Evolutionary conservation across 2,329 filamentous ascomycete species (phyloP).

Genomic region (Pseudogymnoascus sp.): DNA sequence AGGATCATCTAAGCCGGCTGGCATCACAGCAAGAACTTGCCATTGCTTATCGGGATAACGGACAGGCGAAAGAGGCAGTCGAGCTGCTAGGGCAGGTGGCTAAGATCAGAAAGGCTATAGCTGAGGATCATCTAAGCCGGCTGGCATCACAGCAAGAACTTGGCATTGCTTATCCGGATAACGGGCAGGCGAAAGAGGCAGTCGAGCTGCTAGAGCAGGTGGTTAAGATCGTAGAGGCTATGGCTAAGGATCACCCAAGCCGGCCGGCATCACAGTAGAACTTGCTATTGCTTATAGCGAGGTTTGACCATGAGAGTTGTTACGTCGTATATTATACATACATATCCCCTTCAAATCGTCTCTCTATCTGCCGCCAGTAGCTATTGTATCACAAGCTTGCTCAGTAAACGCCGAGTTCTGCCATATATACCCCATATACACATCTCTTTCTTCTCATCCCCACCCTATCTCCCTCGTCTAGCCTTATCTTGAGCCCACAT

Average conservation of each 20-base stretch:
- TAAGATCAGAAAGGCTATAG: neutral
- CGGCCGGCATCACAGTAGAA: slow-evolving; percentile 7
- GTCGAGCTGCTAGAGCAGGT: slow-evolving; percentile 15
- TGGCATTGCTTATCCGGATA: neutral
- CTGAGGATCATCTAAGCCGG: no score
- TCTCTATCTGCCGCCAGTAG: neutral
- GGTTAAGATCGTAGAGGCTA: slow-evolving; percentile 8
- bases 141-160: no score
- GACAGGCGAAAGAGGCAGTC: neutral
- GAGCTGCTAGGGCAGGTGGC: slow-evolving; percentile 9
- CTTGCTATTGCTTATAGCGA: neutral
- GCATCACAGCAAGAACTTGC: slow-evolving; percentile 4
- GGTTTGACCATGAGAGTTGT: no score
- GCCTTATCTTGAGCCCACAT: neutral
- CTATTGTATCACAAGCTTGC: slow-evolving; percentile 9
- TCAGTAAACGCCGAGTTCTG: neutral
- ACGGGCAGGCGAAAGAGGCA: neutral
- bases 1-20: neutral
- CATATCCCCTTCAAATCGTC: neutral
- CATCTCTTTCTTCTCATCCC: slow-evolving; percentile 14
- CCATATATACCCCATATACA: slow-evolving; percentile 14
- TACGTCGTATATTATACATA: neutral
- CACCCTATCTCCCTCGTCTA: neutral
- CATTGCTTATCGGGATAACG: neutral
- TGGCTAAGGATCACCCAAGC: slow-evolving; percentile 6